Base-by-base conservation (phyloP, 2,329 filamentous ascomycete species). In the Mariannaea sp. region DNA sequence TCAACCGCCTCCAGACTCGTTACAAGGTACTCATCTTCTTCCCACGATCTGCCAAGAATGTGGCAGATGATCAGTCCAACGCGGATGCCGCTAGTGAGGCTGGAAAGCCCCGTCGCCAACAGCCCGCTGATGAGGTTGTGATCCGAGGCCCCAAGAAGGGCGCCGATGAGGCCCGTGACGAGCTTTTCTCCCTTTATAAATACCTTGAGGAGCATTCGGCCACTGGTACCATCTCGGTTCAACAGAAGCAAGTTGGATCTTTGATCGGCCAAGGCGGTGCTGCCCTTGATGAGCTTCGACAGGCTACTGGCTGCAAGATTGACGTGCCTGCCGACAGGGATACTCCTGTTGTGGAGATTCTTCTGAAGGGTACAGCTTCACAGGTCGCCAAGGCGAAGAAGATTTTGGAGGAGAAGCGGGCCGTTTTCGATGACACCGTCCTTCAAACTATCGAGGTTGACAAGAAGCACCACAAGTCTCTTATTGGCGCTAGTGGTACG, bases 1-100 rank as follows among this genome's bases (percentile, higher is more conserved):
- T 99, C 68, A 94, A 94, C 75, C 88, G 90, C 61, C 83, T 99
- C 19, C 92, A 99, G 74, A 90, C 87, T 50, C 88, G 92, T 40
- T 97, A 99, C 79, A 88, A 89, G 69, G 94, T 99, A 35, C 86
- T 92, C 58, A 94, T 99, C 65, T 93, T 97, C 76, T 99, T 99
- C 79, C 94, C 94, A 9, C 81, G 81, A 48, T 79, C 80, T 6
- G 76, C 77, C 33, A 90, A 92, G 69, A 65, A 58, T 32, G 75
- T 71, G 46, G 80, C 82, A 55, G 89, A 94, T 55, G 91, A 95
- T 51, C 82, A 86, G 53, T 83, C 85, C 12, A 82, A 82, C 57
- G 82, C 79, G 12, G 92, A 93, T 63, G 86, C 82, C 30, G 80
- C 80, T 22, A 88, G 86, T 59, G 88, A 93, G 54, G 77, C 78